phyloP scores from a whole-genome alignment of 352 stramenopile species.

The Globisporangium yorkense region DNA sequence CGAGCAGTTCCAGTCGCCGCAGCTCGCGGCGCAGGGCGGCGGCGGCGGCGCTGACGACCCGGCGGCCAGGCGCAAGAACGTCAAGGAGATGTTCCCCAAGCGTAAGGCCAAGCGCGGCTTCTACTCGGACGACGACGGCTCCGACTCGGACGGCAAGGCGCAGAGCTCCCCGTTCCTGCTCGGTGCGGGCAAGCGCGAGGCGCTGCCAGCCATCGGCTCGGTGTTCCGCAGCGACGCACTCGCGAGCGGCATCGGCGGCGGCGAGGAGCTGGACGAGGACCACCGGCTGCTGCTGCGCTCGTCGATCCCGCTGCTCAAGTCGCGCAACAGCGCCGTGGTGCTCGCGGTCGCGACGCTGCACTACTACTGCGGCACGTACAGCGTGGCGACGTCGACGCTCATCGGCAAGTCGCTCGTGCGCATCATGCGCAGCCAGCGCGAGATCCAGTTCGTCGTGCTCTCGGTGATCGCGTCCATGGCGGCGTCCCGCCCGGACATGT shows the following conservation, averaged over 20 bases:
- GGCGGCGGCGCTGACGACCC: neutral
- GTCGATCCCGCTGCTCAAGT: conserved; percentile 95
- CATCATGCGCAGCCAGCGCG: conserved; percentile 94
- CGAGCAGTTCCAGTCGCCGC: conserved; percentile 92
- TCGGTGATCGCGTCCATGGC: conserved; percentile 94
- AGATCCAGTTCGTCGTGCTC: conserved; percentile 95
- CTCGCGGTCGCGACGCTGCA: conserved; percentile 95
- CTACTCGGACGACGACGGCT: conserved; percentile 97
- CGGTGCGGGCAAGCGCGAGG: conserved; percentile 24
- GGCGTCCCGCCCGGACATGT: conserved; percentile 92
- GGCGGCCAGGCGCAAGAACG: conserved; percentile 18
- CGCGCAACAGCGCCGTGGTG: conserved; percentile 95
- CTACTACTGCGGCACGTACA: conserved; percentile 95
- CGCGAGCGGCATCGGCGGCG: conserved; percentile 55
- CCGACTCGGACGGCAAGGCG: conserved; percentile 54
- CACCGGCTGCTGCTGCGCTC: conserved; percentile 94
- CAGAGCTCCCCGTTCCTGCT: conserved; percentile 37
- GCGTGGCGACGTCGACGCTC: conserved; percentile 78
- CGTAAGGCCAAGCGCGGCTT: conserved; percentile 89
- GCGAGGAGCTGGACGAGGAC: conserved; percentile 92
- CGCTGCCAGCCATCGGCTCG: conserved; percentile 62
- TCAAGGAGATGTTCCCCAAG: conserved; percentile 55
- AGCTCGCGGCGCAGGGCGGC: conserved; percentile 27
- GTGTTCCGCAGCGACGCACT: conserved; percentile 69
- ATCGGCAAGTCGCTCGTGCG: conserved; percentile 96